A percentile compares a stretch with the other conserved stretches of the same genome.
Conservation (phyloP, 768 basidiomycete genomes). For the Crassisporium funariophilum region DNA sequence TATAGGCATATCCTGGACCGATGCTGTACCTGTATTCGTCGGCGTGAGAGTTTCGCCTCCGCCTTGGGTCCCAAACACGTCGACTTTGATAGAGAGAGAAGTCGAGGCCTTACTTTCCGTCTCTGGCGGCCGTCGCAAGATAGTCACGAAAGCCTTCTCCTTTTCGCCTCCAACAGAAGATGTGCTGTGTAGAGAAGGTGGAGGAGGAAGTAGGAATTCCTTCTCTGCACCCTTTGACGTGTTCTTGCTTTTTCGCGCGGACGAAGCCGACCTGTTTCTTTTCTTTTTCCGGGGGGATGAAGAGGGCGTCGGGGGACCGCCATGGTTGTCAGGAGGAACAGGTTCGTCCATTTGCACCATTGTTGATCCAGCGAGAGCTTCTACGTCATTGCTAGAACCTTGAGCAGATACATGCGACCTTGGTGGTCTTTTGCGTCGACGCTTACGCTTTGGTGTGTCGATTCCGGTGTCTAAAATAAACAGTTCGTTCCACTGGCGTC, state of each 20-base stretch:
- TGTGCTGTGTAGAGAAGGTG: constrained; percentile 2
- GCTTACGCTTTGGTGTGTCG: constrained; percentile 16
- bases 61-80: constrained; percentile 1
- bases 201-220: constrained; percentile 24
- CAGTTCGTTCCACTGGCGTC: constrained; percentile 21
- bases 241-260: constrained; percentile 18
- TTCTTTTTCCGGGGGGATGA: constrained; percentile 19
- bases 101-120: too few relatives aligned
- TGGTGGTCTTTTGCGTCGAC: constrained; percentile 17
- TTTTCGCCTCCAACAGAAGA: neutral
- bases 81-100: too few relatives aligned
- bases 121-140: constrained; percentile 9
- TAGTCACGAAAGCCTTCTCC: constrained; percentile 3
- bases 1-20: constrained; percentile 6
- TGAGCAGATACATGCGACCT: constrained; percentile 12
- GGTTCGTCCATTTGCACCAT: neutral
- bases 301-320: neutral
- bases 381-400: neutral
- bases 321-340: constrained; percentile 1
- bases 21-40: constrained; percentile 8
- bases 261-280: constrained; percentile 16
- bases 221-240: constrained; percentile 22
- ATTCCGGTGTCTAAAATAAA: constrained; percentile 18
- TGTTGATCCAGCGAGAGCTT: too few relatives aligned
- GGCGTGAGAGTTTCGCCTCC: constrained; percentile 19